Base-by-base conservation (phyloP, 1,284 basidiomycete species). In the Ustilago lituana region DNA sequence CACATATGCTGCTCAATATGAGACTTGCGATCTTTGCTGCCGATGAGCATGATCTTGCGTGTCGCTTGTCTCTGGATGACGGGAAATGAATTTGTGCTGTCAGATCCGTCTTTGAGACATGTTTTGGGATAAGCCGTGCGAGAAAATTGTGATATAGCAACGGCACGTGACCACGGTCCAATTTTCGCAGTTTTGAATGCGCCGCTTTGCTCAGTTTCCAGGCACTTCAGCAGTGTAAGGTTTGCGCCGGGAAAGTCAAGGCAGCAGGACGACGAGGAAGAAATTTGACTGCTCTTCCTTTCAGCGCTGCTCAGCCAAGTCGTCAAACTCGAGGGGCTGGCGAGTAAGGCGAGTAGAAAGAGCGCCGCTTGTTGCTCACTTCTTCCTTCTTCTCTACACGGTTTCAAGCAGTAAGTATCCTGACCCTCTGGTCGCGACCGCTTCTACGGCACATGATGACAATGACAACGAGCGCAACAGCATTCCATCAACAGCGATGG, bases 391-490 rank as follows among this genome's bases (percentile, higher is more conserved):
- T 46, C 49, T 66, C 56, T 48, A 56, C 22, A 64, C 55, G 61
- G 66, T 64, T 64, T 64, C 47, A 56, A 69, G 66, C 66, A 69
- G 66, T 69, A 59, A 64, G 66, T 69, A 64, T 39, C 20, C 20
- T 44, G 17, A 52, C 53, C 57, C 32, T 23, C 39, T 32, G 37
- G 36, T 57, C 38, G 41, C 31, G 19, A 45, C 17, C 50, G 11
- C 22, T 6, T n/a, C n/a, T n/a, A n/a, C n/a, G n/a, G n/a, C n/a
- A n/a, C n/a, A n/a, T n/a, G n/a, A n/a, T n/a, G n/a, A n/a, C n/a
- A n/a, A n/a, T n/a, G n/a, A n/a, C n/a, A n/a, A n/a, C n/a, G n/a
- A n/a, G n/a, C n/a, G n/a, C n/a, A n/a, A n/a, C n/a, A n/a, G n/a
- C n/a, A n/a, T n/a, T n/a, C n/a, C n/a, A n/a, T n/a, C n/a, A n/a